These are phyloP conservation scores for Arabidopsis arenosa DNA, from an alignment of 345 rosid species.

Conservation along the genomic window DNA sequence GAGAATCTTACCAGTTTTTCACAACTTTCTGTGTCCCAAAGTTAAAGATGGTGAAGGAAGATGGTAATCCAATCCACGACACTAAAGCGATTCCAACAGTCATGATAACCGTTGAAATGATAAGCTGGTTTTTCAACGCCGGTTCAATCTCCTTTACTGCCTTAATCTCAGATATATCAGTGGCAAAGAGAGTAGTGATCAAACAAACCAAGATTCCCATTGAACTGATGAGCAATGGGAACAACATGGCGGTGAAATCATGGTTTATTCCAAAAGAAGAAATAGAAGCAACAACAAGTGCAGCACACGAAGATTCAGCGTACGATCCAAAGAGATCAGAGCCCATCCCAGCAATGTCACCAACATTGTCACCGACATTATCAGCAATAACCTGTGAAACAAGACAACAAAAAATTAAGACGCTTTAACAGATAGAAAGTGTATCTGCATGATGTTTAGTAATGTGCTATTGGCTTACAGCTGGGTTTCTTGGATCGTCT, in stretches of 20 bases:
- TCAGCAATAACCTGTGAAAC: slow-evolving; percentile 68
- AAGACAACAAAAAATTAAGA: background rate
- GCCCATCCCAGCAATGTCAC: slow-evolving; percentile 85
- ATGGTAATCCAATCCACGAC: slow-evolving; percentile 53
- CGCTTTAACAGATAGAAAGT: background rate
- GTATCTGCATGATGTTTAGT: background rate
- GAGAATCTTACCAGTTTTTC: slow-evolving; percentile 58
- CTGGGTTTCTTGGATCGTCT: slow-evolving; percentile 82
- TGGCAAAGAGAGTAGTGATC: slow-evolving; percentile 70
- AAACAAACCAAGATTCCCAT: slow-evolving; percentile 72
- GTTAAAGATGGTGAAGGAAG: slow-evolving; percentile 69
- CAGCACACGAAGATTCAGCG: slow-evolving; percentile 76
- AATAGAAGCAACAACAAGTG: slow-evolving; percentile 76
- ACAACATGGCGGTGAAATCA: slow-evolving; percentile 66
- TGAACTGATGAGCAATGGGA: slow-evolving; percentile 66
- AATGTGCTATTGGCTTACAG: slow-evolving; percentile 48
- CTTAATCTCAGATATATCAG: slow-evolving; percentile 70
- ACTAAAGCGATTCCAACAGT: slow-evolving; percentile 65
- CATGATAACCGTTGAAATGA: slow-evolving; percentile 72
- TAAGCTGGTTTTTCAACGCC: slow-evolving; percentile 66
- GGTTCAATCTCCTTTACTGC: slow-evolving; percentile 74
- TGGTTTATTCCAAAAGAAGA: slow-evolving; percentile 77
- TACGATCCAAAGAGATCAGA: slow-evolving; percentile 80
- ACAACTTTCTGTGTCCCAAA: slow-evolving; percentile 69
- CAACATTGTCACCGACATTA: slow-evolving; percentile 79